These are phyloP conservation scores for Penicillium nucicola DNA, from an alignment of 495 filamentous ascomycete species.

Conservation along the genomic window DNA sequence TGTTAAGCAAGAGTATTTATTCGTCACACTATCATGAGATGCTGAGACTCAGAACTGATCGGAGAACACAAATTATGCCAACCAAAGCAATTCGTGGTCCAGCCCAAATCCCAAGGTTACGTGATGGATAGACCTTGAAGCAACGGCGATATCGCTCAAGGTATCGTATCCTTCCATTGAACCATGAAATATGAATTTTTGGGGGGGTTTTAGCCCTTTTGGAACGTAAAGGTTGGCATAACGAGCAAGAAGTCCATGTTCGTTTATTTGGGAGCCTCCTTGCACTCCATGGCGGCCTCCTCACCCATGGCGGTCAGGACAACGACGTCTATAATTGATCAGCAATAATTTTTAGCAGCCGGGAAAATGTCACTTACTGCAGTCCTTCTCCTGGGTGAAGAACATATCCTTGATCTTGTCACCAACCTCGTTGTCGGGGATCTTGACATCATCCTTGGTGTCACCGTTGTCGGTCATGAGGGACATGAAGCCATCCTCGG, in stretches of 20 bases:
- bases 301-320: slow-evolving; percentile 95
- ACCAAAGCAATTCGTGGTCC: slow-evolving; percentile 38
- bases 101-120: slow-evolving; percentile 41
- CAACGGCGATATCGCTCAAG: slow-evolving; percentile 27
- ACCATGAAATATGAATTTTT: slow-evolving; percentile 30
- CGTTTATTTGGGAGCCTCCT: slow-evolving; percentile 67
- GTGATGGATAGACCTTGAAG: slow-evolving; percentile 23
- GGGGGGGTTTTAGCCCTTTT: slow-evolving; percentile 21
- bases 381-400: slow-evolving; percentile 70
- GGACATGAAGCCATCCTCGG: slow-evolving; percentile 86
- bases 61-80: slow-evolving; percentile 39
- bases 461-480: slow-evolving; percentile 78
- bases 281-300: slow-evolving; percentile 87
- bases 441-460: slow-evolving; percentile 91
- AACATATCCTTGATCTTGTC: slow-evolving; percentile 76
- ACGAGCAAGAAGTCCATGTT: slow-evolving; percentile 26
- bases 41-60: slow-evolving; percentile 39
- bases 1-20: slow-evolving; percentile 26
- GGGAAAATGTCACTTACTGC: slow-evolving; percentile 60
- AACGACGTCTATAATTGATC: slow-evolving; percentile 64
- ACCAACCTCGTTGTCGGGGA: slow-evolving; percentile 85
- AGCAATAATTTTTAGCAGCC: background rate
- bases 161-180: slow-evolving; percentile 28
- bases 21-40: slow-evolving; percentile 49
- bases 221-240: slow-evolving; percentile 35